Percentiles rank a stretch among this genome's conserved stretches.
Conservation (phyloP, 257 asterid genomes). For the Nicotiana otophora region DNA sequence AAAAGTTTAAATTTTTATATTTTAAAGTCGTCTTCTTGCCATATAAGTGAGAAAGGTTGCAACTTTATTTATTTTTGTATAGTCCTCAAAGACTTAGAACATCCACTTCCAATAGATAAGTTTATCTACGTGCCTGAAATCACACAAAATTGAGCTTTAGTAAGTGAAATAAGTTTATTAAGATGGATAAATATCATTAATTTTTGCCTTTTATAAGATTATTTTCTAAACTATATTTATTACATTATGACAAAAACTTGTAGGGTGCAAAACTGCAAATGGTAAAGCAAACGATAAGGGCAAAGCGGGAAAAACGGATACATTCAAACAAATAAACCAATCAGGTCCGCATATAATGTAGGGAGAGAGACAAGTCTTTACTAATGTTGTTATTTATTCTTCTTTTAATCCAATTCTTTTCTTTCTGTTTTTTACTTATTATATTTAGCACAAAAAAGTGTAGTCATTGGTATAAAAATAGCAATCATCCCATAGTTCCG, state of each 20-base stretch:
- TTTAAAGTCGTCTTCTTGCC: too few species aligned
- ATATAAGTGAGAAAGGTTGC: too few species aligned
- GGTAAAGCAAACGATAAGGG: conserved; percentile 6
- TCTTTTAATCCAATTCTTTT: conserved; percentile 5
- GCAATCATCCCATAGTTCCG: neutral
- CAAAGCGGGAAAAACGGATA: conserved; percentile 34
- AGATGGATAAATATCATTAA: too few species aligned
- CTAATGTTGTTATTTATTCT: neutral
- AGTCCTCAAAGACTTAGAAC: too few species aligned
- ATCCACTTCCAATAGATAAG: too few species aligned
- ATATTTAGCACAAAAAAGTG: neutral
- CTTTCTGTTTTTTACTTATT: neutral
- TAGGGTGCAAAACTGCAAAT: too few species aligned
- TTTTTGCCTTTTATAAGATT: neutral
- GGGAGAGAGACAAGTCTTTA: neutral
- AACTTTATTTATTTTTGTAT: too few species aligned
- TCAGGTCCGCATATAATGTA: neutral
- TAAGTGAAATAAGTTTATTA: too few species aligned
- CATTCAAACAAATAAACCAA: conserved; percentile 2
- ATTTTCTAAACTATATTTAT: neutral
- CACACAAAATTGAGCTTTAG: too few species aligned
- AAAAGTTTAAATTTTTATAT: too few species aligned
- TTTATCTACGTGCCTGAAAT: too few species aligned
- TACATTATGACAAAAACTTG: too few species aligned
- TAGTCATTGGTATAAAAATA: neutral